Percentiles rank a stretch among this genome's conserved stretches.
phyloP scores from a whole-genome alignment of 1,284 basidiomycete species.

The Testicularia cyperi region DNA sequence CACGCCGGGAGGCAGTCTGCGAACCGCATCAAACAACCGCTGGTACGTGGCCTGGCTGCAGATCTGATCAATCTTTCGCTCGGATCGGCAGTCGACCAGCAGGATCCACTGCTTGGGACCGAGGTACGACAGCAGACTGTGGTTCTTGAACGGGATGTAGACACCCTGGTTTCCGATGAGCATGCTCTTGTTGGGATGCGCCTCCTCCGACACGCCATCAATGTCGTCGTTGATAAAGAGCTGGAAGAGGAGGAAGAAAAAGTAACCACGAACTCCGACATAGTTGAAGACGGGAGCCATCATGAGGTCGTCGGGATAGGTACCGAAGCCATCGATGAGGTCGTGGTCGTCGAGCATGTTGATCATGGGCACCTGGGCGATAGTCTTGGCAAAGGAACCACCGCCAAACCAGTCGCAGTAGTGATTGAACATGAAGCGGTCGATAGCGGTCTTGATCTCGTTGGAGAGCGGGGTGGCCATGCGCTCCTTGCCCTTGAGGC shows the following conservation, averaged over 20 bases:
- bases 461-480: slow-evolving; percentile 69
- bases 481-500: slow-evolving; percentile 69
- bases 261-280: slow-evolving; percentile 50
- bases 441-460: slow-evolving; percentile 76
- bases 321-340: slow-evolving; percentile 88
- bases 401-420: slow-evolving; percentile 74
- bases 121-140: slow-evolving; percentile 52
- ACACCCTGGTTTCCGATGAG: slow-evolving; percentile 48
- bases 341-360: slow-evolving; percentile 69
- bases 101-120: slow-evolving; percentile 58
- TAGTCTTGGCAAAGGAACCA: slow-evolving; percentile 88
- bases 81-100: slow-evolving; percentile 55
- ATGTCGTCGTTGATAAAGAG: slow-evolving; percentile 52
- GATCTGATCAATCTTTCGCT: slow-evolving; percentile 56
- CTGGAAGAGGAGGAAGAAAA: slow-evolving; percentile 59
- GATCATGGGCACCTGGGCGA: slow-evolving; percentile 77
- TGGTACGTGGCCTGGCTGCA: slow-evolving; percentile 51
- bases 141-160: slow-evolving; percentile 55
- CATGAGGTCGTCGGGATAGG: slow-evolving; percentile 63
- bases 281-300: slow-evolving; percentile 50
- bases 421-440: slow-evolving; percentile 75
- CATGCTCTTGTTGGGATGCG: slow-evolving; percentile 40
- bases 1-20: slow-evolving; percentile 43
- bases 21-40: slow-evolving; percentile 43
- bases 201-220: slow-evolving; percentile 37